A percentile compares a stretch with the other conserved stretches of the same genome.
phyloP scores from a whole-genome alignment of 768 basidiomycete genomes.

The Plicaturopsis crispa region DNA sequence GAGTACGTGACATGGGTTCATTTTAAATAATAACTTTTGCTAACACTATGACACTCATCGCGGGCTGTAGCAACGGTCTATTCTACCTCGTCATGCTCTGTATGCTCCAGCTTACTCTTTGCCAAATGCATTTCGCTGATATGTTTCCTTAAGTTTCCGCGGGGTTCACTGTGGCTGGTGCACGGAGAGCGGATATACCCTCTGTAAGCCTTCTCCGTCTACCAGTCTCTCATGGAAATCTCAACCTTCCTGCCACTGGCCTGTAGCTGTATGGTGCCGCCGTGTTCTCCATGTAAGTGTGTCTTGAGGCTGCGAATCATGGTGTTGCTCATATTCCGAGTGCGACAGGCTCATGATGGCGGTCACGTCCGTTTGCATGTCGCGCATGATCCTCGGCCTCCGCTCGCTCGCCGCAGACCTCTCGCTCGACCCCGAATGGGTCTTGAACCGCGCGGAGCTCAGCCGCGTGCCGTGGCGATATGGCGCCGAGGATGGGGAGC shows the following conservation, averaged over 20 bases:
- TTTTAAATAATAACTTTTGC: not conserved
- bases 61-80: not conserved
- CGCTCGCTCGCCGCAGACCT: slow-evolving; percentile 9
- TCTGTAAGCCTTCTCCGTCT: not conserved
- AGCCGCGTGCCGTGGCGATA: slow-evolving; percentile 6
- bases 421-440: slow-evolving; percentile 3
- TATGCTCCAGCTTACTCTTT: not conserved
- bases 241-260: not conserved
- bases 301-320: not conserved
- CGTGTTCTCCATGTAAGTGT: not conserved
- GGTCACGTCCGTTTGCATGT: not conserved
- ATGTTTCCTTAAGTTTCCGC: not conserved
- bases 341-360: not conserved
- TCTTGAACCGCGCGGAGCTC: slow-evolving; percentile 10
- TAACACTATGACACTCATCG: not conserved
- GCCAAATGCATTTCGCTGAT: not conserved
- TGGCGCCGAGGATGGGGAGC: slow-evolving; percentile 1
- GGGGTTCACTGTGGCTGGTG: not conserved
- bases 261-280: not conserved
- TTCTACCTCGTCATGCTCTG: not conserved
- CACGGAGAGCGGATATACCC: not conserved
- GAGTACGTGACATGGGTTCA: not conserved
- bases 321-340: not conserved
- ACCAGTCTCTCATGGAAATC: not conserved
- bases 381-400: slow-evolving; percentile 10